These are phyloP conservation scores for Plasmodium vivax DNA, from an alignment of 169 alveolate species.

Conservation along the genomic window DNA sequence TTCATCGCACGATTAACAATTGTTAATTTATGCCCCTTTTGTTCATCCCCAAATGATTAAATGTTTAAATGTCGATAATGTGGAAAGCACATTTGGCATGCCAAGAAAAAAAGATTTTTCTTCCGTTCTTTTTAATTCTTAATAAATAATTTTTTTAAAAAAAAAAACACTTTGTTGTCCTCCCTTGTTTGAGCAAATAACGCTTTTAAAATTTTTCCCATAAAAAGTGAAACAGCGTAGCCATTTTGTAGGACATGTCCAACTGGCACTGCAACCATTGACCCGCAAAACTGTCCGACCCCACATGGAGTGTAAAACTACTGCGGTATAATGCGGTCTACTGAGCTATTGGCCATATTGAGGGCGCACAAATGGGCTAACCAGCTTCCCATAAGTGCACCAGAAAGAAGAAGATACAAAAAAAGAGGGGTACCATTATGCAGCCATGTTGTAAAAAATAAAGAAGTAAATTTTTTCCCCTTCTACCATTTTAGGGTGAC, in stretches of 20 bases:
- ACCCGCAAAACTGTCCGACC: neutral
- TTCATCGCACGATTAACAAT: neutral
- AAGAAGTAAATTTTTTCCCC: neutral
- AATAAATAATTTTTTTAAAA: neutral
- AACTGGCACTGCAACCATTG: neutral
- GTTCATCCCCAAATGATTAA: neutral
- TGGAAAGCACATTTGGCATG: neutral
- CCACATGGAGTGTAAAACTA: neutral
- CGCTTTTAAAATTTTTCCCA: neutral
- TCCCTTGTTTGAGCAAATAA: neutral
- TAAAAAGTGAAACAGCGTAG: neutral
- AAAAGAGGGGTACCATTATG: neutral
- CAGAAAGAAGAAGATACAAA: neutral
- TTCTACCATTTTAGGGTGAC: neutral
- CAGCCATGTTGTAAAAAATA: neutral
- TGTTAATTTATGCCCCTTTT: neutral
- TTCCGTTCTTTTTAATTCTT: neutral
- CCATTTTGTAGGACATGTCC: neutral
- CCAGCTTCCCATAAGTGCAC: neutral
- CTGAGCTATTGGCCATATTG: neutral
- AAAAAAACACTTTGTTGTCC: neutral
- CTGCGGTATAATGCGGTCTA: neutral
- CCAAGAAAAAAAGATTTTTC: neutral
- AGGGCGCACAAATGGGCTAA: neutral
- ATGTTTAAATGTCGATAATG: neutral